These are phyloP conservation scores for Rhododendron kiyosumense DNA, from an alignment of 148 eudicot species.

Conservation along the genomic window DNA sequence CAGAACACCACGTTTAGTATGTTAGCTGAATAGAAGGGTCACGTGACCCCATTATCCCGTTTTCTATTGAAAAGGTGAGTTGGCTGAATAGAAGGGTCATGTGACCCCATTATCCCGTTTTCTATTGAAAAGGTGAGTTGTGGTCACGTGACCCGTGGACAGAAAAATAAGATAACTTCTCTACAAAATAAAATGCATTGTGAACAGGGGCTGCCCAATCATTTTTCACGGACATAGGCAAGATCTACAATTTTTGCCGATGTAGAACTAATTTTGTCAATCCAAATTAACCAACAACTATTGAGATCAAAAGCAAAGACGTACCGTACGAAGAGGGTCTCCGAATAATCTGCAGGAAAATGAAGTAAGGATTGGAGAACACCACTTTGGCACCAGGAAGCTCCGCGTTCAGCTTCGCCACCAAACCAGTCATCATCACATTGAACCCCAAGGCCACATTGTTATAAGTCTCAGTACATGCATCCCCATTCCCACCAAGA, in stretches of 20 bases:
- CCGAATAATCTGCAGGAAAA: conserved; percentile 28
- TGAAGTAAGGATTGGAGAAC: conserved; percentile 50
- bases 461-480: conserved; percentile 48
- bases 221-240: too few relatives aligned
- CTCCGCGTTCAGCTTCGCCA: conserved; percentile 36
- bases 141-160: too few relatives aligned
- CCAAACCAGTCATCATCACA: conserved; percentile 32
- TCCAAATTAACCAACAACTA: neutral
- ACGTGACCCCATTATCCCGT: neutral
- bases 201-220: too few relatives aligned
- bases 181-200: neutral
- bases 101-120: neutral
- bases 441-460: conserved; percentile 52
- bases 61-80: neutral
- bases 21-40: neutral
- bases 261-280: neutral
- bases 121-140: neutral
- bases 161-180: neutral
- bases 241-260: too few relatives aligned
- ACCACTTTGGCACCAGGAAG: conserved; percentile 33
- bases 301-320: conserved; percentile 7
- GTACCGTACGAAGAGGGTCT: conserved; percentile 49
- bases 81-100: neutral
- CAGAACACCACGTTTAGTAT: too few relatives aligned
- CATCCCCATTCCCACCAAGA: conserved; percentile 7